Conservation (phyloP, 352 stramenopile genomes). For the Phytophthora vignae region DNA sequence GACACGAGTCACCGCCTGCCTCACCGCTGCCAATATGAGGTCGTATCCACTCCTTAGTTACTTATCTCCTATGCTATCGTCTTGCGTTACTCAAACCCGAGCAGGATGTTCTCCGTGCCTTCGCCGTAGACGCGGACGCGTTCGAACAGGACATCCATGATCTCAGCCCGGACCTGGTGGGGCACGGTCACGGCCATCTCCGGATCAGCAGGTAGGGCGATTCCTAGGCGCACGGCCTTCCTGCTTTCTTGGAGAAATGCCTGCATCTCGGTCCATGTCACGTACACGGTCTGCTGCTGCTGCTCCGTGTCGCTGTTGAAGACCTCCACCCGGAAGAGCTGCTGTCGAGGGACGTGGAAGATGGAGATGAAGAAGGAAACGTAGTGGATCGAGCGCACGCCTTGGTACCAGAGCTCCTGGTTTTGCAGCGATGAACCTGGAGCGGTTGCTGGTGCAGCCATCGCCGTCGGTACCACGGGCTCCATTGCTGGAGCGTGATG, state of each 20-base stretch:
- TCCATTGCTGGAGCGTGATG: slow-evolving; percentile 15
- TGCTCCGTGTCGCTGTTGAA: slow-evolving; percentile 86
- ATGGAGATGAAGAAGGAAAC: slow-evolving; percentile 80
- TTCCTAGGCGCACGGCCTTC: slow-evolving; percentile 36
- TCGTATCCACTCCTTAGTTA: slow-evolving; percentile 14
- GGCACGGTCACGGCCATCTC: slow-evolving; percentile 25
- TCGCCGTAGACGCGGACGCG: slow-evolving; percentile 67
- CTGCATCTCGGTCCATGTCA: slow-evolving; percentile 67
- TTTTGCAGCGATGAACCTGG: slow-evolving; percentile 41
- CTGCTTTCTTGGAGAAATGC: slow-evolving; percentile 61
- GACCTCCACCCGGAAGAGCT: slow-evolving; percentile 74
- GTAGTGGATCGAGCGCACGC: slow-evolving; percentile 65
- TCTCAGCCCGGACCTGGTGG: slow-evolving; percentile 40
- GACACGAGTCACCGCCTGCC: slow-evolving; percentile 28
- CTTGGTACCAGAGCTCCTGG: slow-evolving; percentile 78
- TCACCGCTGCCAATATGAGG: slow-evolving; percentile 25
- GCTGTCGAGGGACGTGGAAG: slow-evolving; percentile 70
- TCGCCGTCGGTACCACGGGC: slow-evolving; percentile 4
- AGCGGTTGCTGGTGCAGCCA: slow-evolving; percentile 23
- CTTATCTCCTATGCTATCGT: slow-evolving; percentile 10
- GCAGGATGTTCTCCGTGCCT: slow-evolving; percentile 55
- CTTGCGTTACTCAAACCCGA: slow-evolving; percentile 66
- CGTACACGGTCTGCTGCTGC: slow-evolving; percentile 79
- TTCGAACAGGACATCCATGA: slow-evolving; percentile 71
- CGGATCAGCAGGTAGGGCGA: slow-evolving; percentile 25